These are phyloP conservation scores for Stylonectria norvegica DNA, from an alignment of 2,329 filamentous ascomycete species.

Conservation along the genomic window DNA sequence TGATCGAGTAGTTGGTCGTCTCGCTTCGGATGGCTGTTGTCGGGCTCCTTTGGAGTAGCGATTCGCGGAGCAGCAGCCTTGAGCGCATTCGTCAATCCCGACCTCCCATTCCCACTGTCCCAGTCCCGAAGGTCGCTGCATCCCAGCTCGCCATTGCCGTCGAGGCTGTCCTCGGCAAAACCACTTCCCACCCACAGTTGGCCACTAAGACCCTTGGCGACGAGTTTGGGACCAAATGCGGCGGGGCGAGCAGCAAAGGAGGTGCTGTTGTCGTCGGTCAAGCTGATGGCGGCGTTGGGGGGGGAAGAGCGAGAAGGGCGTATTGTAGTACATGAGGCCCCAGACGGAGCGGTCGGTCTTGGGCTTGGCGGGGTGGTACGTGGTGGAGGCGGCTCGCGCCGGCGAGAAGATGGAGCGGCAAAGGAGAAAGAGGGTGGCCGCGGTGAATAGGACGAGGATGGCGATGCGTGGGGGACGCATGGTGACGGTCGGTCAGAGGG, in stretches of 20 bases:
- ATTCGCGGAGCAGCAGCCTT: slow-evolving; percentile 26
- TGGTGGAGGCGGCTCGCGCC: slow-evolving; percentile 22
- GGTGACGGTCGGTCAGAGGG: slow-evolving; percentile 1
- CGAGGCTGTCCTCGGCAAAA: slow-evolving; percentile 75
- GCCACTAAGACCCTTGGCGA: slow-evolving; percentile 73
- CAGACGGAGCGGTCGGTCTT: slow-evolving; percentile 28
- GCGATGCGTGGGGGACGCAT: slow-evolving; percentile 19
- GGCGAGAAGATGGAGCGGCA: slow-evolving; percentile 49
- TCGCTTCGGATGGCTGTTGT: slow-evolving; percentile 15
- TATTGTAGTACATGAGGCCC: slow-evolving; percentile 64
- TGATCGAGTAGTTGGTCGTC: slow-evolving; percentile 25
- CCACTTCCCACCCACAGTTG: slow-evolving; percentile 92
- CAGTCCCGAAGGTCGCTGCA: slow-evolving; percentile 94
- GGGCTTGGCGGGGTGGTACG: slow-evolving; percentile 26
- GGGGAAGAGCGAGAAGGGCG: slow-evolving; percentile 84
- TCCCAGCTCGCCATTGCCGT: slow-evolving; percentile 79
- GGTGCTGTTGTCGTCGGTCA: slow-evolving; percentile 97
- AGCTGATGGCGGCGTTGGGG: slow-evolving; percentile 92
- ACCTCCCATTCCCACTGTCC: slow-evolving; percentile 58
- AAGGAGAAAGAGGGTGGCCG: slow-evolving; percentile 53
- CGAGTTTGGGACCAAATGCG: slow-evolving; percentile 82
- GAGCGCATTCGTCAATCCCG: slow-evolving; percentile 39
- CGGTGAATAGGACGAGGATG: slow-evolving; percentile 52
- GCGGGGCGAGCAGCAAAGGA: slow-evolving; percentile 92
- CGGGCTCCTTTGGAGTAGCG: slow-evolving; percentile 13